phyloP scores from a whole-genome alignment of 129 eudicot genomes.

The Kitagawia praeruptora region DNA sequence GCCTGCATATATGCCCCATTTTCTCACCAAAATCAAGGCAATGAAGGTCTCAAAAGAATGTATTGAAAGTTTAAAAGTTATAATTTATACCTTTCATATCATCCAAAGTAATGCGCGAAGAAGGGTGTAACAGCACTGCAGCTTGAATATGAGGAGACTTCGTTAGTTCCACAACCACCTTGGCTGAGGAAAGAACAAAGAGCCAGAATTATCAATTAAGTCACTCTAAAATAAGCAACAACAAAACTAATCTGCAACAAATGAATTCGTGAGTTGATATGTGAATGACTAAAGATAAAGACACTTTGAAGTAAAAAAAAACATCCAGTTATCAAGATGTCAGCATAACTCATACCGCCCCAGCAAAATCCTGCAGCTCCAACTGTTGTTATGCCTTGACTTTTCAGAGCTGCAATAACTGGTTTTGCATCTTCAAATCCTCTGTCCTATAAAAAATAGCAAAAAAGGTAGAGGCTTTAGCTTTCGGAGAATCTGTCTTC shows the following conservation, averaged over 20 bases:
- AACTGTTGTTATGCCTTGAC: constrained; percentile 10
- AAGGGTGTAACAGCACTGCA: constrained; percentile 42
- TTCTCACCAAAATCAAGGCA: no score
- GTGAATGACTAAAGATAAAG: background rate
- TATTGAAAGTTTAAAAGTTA: background rate
- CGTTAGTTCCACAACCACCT: constrained; percentile 39
- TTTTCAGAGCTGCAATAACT: no score
- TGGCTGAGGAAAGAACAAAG: constrained; percentile 21
- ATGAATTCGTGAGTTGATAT: background rate
- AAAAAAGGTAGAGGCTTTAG: background rate
- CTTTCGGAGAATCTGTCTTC: background rate
- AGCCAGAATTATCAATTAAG: background rate
- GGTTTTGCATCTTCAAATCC: constrained; percentile 34
- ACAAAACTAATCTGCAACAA: background rate
- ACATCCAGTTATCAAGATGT: background rate
- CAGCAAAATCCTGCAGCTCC: constrained; percentile 61
- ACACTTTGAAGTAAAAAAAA: background rate
- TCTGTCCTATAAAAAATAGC: constrained; percentile 23
- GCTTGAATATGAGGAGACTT: constrained; percentile 35
- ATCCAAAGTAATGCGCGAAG: constrained; percentile 24
- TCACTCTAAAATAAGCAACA: background rate
- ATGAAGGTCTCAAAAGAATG: background rate
- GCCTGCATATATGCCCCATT: no score
- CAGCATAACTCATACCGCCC: constrained; percentile 38
- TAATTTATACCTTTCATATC: constrained; percentile 37